Percentiles rank a stretch among this genome's conserved stretches.
Evolutionary conservation across 345 rosid species (phyloP).

Genomic region (Populus pruinosa): DNA sequence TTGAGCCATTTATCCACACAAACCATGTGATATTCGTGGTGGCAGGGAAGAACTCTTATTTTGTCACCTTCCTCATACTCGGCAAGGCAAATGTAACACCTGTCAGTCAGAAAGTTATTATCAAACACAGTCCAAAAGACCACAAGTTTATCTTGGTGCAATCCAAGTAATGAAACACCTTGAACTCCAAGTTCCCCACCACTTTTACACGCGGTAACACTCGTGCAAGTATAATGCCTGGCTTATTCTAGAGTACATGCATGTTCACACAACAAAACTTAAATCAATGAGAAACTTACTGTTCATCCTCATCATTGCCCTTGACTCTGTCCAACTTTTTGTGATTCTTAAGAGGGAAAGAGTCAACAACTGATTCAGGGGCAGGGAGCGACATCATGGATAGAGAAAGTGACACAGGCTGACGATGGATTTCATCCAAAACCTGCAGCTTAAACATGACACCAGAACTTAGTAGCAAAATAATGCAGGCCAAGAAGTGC

Average conservation of each 20-base stretch:
- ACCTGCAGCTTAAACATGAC: conserved; percentile 39
- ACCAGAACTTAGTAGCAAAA: conserved; percentile 10
- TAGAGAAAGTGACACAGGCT: conserved; percentile 48
- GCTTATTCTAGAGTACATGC: neutral
- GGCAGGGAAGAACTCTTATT: conserved; percentile 75
- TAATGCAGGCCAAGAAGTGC: neutral
- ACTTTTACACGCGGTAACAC: neutral
- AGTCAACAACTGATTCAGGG: conserved; percentile 62
- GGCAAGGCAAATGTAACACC: conserved; percentile 70
- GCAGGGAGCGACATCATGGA: conserved; percentile 56
- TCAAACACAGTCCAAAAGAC: neutral
- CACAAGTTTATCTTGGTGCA: neutral
- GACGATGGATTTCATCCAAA: conserved; percentile 70
- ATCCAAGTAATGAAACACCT: neutral
- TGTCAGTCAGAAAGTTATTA: conserved; percentile 14
- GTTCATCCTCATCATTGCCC: conserved; percentile 37
- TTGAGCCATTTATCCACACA: conserved; percentile 85
- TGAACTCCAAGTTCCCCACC: neutral
- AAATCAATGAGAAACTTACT: conserved; percentile 42
- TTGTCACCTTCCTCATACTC: conserved; percentile 69
- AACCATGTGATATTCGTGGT: conserved; percentile 72
- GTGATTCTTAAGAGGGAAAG: conserved; percentile 60
- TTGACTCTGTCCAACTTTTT: conserved; percentile 33
- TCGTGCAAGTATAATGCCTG: neutral
- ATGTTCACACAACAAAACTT: neutral